phyloP scores from a whole-genome alignment of 495 filamentous ascomycete species.

The Aspergillus egyptiacus region DNA sequence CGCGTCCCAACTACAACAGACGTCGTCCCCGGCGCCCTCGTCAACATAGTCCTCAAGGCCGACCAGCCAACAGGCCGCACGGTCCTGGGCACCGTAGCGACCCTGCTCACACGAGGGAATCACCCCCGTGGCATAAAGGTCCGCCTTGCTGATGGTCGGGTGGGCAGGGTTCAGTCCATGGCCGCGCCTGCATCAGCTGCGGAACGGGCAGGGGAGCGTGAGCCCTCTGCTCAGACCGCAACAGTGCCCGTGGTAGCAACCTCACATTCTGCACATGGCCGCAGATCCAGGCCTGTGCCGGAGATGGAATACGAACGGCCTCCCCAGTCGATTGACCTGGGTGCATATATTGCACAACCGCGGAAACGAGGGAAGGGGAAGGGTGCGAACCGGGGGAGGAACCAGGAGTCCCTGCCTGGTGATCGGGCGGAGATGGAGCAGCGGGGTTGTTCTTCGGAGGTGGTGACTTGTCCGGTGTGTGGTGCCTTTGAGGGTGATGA shows the following conservation, averaged over 20 bases:
- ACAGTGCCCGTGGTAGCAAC: too few species aligned
- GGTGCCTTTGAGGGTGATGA: slow-evolving; percentile 24
- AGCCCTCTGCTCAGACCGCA: too few species aligned
- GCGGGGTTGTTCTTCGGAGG: too few species aligned
- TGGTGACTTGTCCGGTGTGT: slow-evolving; percentile 23
- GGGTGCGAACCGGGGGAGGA: background rate
- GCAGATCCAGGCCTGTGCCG: too few species aligned
- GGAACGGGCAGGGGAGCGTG: too few species aligned
- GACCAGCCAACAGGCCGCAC: slow-evolving; percentile 66
- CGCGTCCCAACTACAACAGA: slow-evolving; percentile 17
- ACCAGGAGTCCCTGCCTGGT: too few species aligned
- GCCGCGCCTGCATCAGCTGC: too few species aligned
- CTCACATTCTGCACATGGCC: too few species aligned
- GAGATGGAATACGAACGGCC: too few species aligned
- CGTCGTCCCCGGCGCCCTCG: slow-evolving; percentile 43
- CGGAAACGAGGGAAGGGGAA: background rate
- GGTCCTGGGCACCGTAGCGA: slow-evolving; percentile 53
- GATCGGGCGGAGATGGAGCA: too few species aligned
- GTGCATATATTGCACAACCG: slow-evolving; percentile 14
- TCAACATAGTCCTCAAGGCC: slow-evolving; percentile 64
- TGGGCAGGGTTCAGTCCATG: slow-evolving; percentile 58
- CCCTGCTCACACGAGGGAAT: slow-evolving; percentile 61
- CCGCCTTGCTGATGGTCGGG: slow-evolving; percentile 56
- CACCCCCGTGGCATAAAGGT: slow-evolving; percentile 77
- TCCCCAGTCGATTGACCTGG: slow-evolving; percentile 10